A percentile compares a stretch with the other conserved stretches of the same genome.
Conservation (phyloP, 495 filamentous ascomycete genomes). For the Xylaria castorea region DNA sequence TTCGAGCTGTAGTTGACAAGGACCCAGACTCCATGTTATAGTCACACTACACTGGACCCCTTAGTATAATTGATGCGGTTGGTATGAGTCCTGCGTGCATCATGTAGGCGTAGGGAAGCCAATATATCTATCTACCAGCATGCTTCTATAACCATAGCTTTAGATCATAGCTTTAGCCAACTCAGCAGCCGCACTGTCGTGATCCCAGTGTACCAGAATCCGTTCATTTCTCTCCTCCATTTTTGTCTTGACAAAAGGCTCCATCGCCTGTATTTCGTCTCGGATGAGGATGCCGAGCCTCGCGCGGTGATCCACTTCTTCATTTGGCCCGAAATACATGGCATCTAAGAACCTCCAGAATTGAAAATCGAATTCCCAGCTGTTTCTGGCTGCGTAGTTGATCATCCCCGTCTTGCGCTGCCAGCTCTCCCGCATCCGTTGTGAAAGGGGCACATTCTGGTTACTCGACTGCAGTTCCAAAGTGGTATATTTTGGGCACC, state of each 20-base stretch:
- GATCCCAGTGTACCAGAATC: slow-evolving; percentile 34
- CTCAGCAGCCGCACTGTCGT: not conserved
- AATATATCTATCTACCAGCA: not conserved
- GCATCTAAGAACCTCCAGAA: slow-evolving; percentile 39
- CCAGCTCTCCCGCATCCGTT: slow-evolving; percentile 44
- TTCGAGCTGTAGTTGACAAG: not conserved
- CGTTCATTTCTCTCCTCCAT: slow-evolving; percentile 34
- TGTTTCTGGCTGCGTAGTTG: slow-evolving; percentile 41
- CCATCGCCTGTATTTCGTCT: slow-evolving; percentile 36
- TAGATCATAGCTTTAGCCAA: slow-evolving; percentile 18
- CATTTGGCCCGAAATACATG: slow-evolving; percentile 36
- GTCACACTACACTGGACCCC: not conserved
- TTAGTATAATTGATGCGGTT: not conserved
- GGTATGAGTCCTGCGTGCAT: not conserved
- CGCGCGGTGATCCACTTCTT: slow-evolving; percentile 30
- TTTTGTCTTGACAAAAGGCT: slow-evolving; percentile 36
- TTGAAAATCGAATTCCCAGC: slow-evolving; percentile 44
- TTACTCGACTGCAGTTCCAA: slow-evolving; percentile 39
- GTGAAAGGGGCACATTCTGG: slow-evolving; percentile 32
- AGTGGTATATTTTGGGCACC: slow-evolving; percentile 47
- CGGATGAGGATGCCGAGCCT: slow-evolving; percentile 35
- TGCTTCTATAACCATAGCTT: not conserved
- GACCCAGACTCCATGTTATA: not conserved
- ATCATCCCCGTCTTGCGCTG: slow-evolving; percentile 40
- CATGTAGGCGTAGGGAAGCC: not conserved